Percentiles rank a stretch among this genome's conserved stretches.
phyloP scores from a whole-genome alignment of 2,329 filamentous ascomycete species.

The Emmonsiellopsis sp. region DNA sequence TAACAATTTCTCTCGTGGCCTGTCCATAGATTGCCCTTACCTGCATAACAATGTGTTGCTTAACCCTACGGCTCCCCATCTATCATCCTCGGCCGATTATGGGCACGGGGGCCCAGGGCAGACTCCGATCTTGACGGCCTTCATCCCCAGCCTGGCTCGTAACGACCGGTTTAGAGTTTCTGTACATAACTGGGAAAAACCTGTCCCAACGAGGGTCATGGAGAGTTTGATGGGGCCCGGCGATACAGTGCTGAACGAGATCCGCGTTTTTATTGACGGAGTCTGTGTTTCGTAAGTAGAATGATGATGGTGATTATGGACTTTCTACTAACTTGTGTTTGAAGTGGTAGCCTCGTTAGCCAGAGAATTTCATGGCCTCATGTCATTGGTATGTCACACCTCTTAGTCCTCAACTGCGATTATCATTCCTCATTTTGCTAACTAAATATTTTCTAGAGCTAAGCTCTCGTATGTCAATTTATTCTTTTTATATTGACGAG shows the following conservation, averaged over 20 bases:
- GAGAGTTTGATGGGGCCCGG: slow-evolving; percentile 48
- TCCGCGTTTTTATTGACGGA: slow-evolving; percentile 62
- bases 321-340: background rate
- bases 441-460: slow-evolving; percentile 19
- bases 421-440: background rate
- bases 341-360: slow-evolving; percentile 48
- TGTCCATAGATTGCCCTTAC: slow-evolving; percentile 43
- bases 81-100: background rate
- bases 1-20: background rate
- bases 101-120: slow-evolving; percentile 23
- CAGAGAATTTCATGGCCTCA: slow-evolving; percentile 45
- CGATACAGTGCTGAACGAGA: slow-evolving; percentile 54
- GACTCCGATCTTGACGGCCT: slow-evolving; percentile 62
- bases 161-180: slow-evolving; percentile 61
- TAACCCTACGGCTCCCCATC: slow-evolving; percentile 17
- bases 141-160: slow-evolving; percentile 55
- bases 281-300: slow-evolving; percentile 49
- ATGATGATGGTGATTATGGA: background rate
- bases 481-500: slow-evolving; percentile 27
- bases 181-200: slow-evolving; percentile 63
- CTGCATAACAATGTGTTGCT: slow-evolving; percentile 37
- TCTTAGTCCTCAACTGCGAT: background rate
- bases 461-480: slow-evolving; percentile 23
- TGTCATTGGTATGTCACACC: slow-evolving; percentile 39
- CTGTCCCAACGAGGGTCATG: slow-evolving; percentile 50